Percentiles rank a stretch among this genome's conserved stretches.
phyloP scores from a whole-genome alignment of 768 basidiomycete genomes.

The Saitozyma sp. region DNA sequence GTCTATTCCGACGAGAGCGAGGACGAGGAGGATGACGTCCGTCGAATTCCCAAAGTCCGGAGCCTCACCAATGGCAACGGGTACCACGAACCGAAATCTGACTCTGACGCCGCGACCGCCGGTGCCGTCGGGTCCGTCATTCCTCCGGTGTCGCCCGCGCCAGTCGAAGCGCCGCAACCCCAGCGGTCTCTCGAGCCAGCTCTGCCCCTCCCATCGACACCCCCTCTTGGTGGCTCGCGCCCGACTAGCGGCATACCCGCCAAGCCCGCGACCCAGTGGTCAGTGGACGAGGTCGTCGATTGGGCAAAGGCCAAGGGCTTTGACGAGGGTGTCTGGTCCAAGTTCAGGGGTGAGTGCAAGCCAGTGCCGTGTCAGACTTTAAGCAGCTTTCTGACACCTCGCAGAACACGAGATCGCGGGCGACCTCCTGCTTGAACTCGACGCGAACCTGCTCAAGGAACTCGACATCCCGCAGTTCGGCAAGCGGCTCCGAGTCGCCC shows the following conservation, averaged over 20 bases:
- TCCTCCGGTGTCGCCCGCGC: too few species aligned
- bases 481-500: constrained; percentile 87
- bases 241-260: constrained; percentile 1
- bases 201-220: constrained; percentile 22
- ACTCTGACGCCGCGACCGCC: too few species aligned
- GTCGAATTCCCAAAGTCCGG: background rate
- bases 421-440: constrained; percentile 92
- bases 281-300: constrained; percentile 79
- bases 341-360: constrained; percentile 72
- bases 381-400: background rate
- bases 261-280: constrained; percentile 69
- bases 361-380: constrained; percentile 13
- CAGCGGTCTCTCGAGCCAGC: constrained; percentile 23
- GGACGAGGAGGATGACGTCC: constrained; percentile 57
- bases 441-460: constrained; percentile 89
- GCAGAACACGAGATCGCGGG: constrained; percentile 98
- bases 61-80: too few species aligned
- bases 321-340: constrained; percentile 74
- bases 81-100: too few species aligned
- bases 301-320: constrained; percentile 87
- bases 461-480: constrained; percentile 93
- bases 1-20: constrained; percentile 59
- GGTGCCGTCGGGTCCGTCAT: background rate
- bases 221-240: constrained; percentile 12
- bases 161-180: background rate